A percentile compares a stretch with the other conserved stretches of the same genome.
These are phyloP conservation scores for Apiotrichum siamense DNA, from an alignment of 1,284 basidiomycete genomes.

Conservation along the genomic window DNA sequence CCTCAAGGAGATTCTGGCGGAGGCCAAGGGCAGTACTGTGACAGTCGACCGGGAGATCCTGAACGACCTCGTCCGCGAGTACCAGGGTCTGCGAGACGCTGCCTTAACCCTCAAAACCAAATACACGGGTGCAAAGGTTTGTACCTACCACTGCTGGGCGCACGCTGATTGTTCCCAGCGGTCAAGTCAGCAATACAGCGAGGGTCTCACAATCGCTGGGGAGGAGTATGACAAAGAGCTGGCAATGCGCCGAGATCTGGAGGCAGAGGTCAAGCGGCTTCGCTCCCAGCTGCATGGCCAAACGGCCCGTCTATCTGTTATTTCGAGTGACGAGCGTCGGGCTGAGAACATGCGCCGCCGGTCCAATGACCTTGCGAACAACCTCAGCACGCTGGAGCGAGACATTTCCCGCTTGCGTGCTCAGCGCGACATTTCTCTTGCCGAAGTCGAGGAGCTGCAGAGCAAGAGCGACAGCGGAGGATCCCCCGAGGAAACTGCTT, in stretches of 20 bases:
- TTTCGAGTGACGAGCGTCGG: slow-evolving; percentile 69
- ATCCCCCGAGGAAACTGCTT: slow-evolving; percentile 26
- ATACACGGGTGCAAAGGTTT: slow-evolving; percentile 79
- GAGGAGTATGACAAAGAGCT: slow-evolving; percentile 90
- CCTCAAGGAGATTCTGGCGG: slow-evolving; percentile 51
- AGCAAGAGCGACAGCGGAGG: slow-evolving; percentile 29
- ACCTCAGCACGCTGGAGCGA: slow-evolving; percentile 69
- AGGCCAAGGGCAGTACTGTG: slow-evolving; percentile 62
- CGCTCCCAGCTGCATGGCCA: slow-evolving; percentile 82
- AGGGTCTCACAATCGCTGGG: slow-evolving; percentile 84
- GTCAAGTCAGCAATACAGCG: slow-evolving; percentile 82
- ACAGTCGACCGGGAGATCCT: slow-evolving; percentile 69
- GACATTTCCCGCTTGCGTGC: slow-evolving; percentile 80
- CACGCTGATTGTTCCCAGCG: slow-evolving; percentile 52
- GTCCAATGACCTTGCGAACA: slow-evolving; percentile 70
- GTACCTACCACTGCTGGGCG: slow-evolving; percentile 24
- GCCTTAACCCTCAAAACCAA: slow-evolving; percentile 64
- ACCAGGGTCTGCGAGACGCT: slow-evolving; percentile 63
- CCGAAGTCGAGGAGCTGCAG: slow-evolving; percentile 86
- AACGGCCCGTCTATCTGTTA: slow-evolving; percentile 72
- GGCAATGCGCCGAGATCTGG: slow-evolving; percentile 76
- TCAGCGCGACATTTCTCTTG: slow-evolving; percentile 83
- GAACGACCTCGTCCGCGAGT: slow-evolving; percentile 61
- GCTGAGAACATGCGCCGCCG: slow-evolving; percentile 72
- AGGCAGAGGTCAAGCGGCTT: slow-evolving; percentile 80